Evolutionary conservation across 176 grass and related monocot species (phyloP).

Genomic region (Aegilops tauschii): DNA sequence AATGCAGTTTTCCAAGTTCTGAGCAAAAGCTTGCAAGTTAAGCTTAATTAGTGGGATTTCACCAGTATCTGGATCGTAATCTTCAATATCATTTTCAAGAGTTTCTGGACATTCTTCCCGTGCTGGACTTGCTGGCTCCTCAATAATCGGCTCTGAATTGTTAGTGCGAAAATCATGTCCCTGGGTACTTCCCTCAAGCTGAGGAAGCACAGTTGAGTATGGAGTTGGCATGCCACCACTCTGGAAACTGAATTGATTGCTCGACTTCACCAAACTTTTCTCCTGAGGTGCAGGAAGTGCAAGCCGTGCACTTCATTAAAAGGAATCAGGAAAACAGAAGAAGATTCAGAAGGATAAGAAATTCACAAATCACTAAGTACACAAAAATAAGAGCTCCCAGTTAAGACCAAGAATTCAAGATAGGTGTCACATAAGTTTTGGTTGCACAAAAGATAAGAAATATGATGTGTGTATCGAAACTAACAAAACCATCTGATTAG

Average conservation of each 20-base stretch:
- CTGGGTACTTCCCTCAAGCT: slow-evolving; percentile 38
- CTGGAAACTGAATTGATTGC: slow-evolving; percentile 33
- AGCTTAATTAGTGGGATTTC: slow-evolving; percentile 91
- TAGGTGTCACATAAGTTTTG: not conserved
- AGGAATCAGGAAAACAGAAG: slow-evolving; percentile 16
- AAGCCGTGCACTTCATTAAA: slow-evolving; percentile 61
- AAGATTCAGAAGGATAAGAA: slow-evolving; percentile 20
- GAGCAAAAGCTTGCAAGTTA: slow-evolving; percentile 75
- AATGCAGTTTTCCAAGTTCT: slow-evolving; percentile 68
- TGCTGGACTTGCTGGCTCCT: slow-evolving; percentile 82
- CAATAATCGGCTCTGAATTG: slow-evolving; percentile 79
- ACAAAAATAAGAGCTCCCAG: not conserved
- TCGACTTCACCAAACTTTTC: slow-evolving; percentile 44
- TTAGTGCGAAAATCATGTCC: slow-evolving; percentile 21
- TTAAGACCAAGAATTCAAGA: slow-evolving; percentile 9
- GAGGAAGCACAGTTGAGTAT: slow-evolving; percentile 17
- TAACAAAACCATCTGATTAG: not conserved
- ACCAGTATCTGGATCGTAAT: slow-evolving; percentile 58
- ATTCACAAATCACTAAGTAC: slow-evolving; percentile 20
- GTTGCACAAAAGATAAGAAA: not conserved
- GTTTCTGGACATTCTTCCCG: slow-evolving; percentile 38
- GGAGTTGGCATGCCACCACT: slow-evolving; percentile 25
- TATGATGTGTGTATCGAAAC: not conserved
- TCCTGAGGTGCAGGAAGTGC: slow-evolving; percentile 78
- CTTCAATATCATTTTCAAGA: slow-evolving; percentile 64